phyloP scores from a whole-genome alignment of 805 yeast genomes.

The Metschnikowia sp. region DNA sequence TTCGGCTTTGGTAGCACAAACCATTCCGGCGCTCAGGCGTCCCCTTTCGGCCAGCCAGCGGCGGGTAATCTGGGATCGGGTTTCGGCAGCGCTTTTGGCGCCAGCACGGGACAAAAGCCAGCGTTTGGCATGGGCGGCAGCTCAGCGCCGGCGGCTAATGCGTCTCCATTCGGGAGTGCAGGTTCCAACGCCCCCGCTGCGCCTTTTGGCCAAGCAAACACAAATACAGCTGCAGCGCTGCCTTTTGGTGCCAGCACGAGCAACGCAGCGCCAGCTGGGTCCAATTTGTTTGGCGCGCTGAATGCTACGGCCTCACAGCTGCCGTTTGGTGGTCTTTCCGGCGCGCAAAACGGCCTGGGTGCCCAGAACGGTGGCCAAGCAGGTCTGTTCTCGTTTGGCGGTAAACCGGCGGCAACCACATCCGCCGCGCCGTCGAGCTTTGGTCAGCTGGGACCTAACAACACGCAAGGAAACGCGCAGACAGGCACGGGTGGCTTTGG shows the following conservation, averaged over 20 bases:
- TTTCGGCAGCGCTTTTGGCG: slow-evolving; percentile 4
- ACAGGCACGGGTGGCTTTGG: not conserved
- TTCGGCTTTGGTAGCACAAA: slow-evolving; percentile 1
- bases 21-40: slow-evolving; percentile 1
- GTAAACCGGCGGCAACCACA: not conserved
- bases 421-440: not conserved
- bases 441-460: not conserved
- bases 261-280: not conserved
- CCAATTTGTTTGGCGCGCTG: not conserved
- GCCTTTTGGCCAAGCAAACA: not conserved
- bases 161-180: slow-evolving; percentile 2
- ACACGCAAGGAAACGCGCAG: not conserved
- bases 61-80: not conserved
- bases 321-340: not conserved
- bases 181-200: not conserved
- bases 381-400: not conserved
- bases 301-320: not conserved
- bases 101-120: slow-evolving; percentile 1
- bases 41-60: slow-evolving; percentile 5
- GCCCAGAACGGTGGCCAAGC: not conserved
- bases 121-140: slow-evolving; percentile 2
- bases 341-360: not conserved
- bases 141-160: not conserved
- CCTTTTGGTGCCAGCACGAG: slow-evolving; percentile 1
- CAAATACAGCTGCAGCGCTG: not conserved